Evolutionary conservation across 1,284 basidiomycete genomes (phyloP), one percentile per base, ranked within the genome.

Genomic region (Cryptococcus jaspeensis): DNA sequence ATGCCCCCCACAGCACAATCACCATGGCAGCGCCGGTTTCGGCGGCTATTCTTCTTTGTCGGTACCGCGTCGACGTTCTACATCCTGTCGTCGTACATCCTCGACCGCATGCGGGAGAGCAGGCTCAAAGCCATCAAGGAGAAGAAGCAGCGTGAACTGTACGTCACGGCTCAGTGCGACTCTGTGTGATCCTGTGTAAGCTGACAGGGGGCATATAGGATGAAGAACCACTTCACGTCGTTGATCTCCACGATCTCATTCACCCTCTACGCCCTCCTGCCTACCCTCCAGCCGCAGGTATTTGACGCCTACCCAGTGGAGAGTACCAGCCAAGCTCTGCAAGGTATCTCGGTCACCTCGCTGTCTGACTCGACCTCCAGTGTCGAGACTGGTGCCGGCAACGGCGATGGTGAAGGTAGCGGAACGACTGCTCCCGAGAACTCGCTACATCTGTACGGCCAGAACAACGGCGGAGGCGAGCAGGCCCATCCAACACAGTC

Each of bases 231-330:
- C 62, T 78, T 76, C 55, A 72, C 71, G 3, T 70, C 73, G 9
- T 62, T 76, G 5, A 58, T 74, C 49, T 75, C 73, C 13, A 76
- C 72, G 5, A 72, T 76, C 25, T 73, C 72, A 18, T 75, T 74
- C 61, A 78, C 76, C 2, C 66, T 78, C 41, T 78, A 78, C 48
- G 75, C 75, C 12, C 68, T 78, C 11, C 59, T 78, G 2, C 76
- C 76, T 12, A 77, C 74, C 0, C 63, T 78, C 23, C 67, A 70
- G 28, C 69, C 71, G 1, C 72, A 75, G 47, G 60, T 78, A 5
- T 62, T 69, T 39, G 63, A 61, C 1, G 66, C 64, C 3, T 74
- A 74, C 54, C 66, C 73, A 15, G 72, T 77, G 28, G 75, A 78
- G 61, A 23, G 46, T 1, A 73, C 68, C 1, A 66, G 65, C 45